Conservation (phyloP, 78 protist species). For the Emiliania huxleyi region DNA sequence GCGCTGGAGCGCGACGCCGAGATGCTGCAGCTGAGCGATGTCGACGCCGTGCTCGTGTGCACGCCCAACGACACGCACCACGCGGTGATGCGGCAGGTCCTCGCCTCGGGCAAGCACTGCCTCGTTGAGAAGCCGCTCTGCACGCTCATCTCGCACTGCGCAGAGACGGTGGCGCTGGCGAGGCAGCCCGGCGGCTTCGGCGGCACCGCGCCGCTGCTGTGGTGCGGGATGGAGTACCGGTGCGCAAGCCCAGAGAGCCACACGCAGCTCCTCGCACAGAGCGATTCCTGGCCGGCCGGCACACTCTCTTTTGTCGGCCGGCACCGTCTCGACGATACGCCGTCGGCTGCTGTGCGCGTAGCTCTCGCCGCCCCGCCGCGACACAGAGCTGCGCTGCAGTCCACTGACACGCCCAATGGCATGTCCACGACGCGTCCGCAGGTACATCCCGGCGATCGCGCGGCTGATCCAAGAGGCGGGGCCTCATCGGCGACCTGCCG, state of each 20-base stretch:
- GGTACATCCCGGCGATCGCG: not conserved
- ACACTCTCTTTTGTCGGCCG: no score
- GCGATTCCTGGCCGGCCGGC: no score
- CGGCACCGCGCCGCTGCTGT: not conserved
- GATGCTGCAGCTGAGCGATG: not conserved
- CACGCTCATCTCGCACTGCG: not conserved
- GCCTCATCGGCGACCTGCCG: no score
- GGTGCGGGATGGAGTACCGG: constrained; percentile 41
- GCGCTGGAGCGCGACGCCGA: not conserved
- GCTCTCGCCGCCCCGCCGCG: no score
- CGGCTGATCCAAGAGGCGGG: not conserved
- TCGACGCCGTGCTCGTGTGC: constrained; percentile 6
- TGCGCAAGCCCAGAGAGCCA: no score
- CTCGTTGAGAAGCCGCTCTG: constrained; percentile 20
- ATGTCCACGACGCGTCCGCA: no score
- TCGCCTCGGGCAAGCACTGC: not conserved
- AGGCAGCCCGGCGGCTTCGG: no score
- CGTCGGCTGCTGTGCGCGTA: no score
- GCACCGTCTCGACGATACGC: no score
- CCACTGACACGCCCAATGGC: no score
- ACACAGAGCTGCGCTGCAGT: no score
- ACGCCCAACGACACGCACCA: constrained; percentile 2
- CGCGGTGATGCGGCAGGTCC: not conserved
- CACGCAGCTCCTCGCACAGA: no score
- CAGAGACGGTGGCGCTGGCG: not conserved